Conservation (phyloP, 2,329 filamentous ascomycete species). For the Chrysosporium keratinophilum region DNA sequence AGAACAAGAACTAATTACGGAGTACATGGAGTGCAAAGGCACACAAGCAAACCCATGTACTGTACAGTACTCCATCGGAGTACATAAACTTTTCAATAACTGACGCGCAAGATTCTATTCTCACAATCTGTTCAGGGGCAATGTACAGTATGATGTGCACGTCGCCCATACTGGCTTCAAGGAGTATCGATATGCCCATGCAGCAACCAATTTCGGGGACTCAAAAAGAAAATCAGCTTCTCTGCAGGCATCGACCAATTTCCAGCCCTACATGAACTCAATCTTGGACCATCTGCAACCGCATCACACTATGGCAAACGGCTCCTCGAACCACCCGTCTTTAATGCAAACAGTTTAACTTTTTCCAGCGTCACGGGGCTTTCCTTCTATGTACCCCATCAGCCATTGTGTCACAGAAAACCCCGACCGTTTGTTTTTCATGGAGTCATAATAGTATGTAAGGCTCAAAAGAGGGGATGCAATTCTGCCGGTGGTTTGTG, state of each 20-base stretch:
- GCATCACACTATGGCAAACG: background rate
- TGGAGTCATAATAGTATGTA: too few relatives aligned
- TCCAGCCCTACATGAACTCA: conserved; percentile 2
- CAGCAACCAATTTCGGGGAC: background rate
- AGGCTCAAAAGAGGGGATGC: background rate
- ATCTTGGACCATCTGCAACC: background rate
- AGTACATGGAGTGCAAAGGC: too few relatives aligned
- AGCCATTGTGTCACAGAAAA: background rate
- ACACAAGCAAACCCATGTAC: too few relatives aligned
- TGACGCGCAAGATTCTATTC: too few relatives aligned
- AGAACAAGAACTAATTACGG: too few relatives aligned
- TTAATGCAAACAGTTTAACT: background rate
- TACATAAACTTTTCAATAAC: too few relatives aligned
- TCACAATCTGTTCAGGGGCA: too few relatives aligned
- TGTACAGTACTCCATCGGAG: too few relatives aligned
- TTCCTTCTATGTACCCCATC: too few relatives aligned
- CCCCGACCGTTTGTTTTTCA: background rate
- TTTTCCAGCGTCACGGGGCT: background rate
- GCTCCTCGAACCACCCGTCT: background rate
- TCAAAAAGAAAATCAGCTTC: background rate
- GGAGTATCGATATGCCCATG: background rate
- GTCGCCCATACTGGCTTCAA: too few relatives aligned
- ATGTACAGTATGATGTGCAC: too few relatives aligned
- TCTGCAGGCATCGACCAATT: background rate
- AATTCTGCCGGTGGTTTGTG: background rate